Percentiles rank a stretch among this genome's conserved stretches.
These are phyloP conservation scores for Balakata baccata DNA, from an alignment of 345 rosid species.

Conservation along the genomic window DNA sequence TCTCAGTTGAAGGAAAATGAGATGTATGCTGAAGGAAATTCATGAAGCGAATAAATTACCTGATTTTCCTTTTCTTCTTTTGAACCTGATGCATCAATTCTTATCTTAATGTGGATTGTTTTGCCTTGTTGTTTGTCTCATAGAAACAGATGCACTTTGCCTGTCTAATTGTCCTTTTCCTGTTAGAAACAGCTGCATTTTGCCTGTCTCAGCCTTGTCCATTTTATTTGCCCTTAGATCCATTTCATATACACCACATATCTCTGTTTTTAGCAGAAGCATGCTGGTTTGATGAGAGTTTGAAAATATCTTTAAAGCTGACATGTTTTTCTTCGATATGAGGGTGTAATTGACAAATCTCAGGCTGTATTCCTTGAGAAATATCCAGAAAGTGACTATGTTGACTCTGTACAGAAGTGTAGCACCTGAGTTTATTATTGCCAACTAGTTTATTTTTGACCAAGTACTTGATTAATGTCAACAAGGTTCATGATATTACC, in stretches of 20 bases:
- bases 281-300: not conserved
- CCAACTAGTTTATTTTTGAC: not conserved
- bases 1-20: constrained; percentile 89
- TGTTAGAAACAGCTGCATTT: not conserved
- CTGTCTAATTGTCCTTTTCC: not conserved
- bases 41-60: not conserved
- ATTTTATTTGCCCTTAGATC: not conserved
- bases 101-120: not conserved
- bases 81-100: not conserved
- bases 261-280: not conserved
- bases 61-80: not conserved
- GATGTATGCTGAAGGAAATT: constrained; percentile 51
- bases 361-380: not conserved
- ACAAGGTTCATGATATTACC: not conserved
- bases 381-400: not conserved
- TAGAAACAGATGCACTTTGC: not conserved
- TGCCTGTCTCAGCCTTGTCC: not conserved
- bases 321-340: not conserved
- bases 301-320: not conserved
- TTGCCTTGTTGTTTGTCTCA: not conserved
- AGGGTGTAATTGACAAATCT: not conserved
- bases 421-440: not conserved
- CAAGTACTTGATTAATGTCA: no score
- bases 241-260: not conserved
- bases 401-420: not conserved